Base-by-base conservation (phyloP, 2,329 filamentous ascomycete genomes). In the Orbilia blumenaviensis region DNA sequence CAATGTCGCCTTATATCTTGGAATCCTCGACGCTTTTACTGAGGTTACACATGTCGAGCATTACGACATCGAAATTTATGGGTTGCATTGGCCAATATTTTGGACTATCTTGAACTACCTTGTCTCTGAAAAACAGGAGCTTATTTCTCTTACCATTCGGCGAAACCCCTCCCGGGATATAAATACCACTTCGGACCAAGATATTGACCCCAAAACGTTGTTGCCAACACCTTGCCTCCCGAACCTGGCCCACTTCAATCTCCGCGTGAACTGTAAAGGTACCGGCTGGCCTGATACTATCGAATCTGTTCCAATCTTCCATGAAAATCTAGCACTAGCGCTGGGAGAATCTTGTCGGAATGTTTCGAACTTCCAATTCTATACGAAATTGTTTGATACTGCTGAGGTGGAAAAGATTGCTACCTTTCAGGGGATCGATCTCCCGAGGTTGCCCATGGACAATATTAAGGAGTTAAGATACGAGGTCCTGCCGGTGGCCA, bases 41-140 rank as follows among this genome's bases (percentile, higher is more conserved):
- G 60, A 60, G 9, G 48, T 66, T 18, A 72, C 41, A 34, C 46
- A 23, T 3, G 14, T 72, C 36, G 67, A 72, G 38, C 42, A 72
- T n/a, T 72, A 72, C 38, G 67, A 72, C 25, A 41, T 66, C 5
- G 8, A 23, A 9, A 21, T 71, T 9, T 25, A 36, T 7, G 16
- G 29, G 3, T 29, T 72, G 6, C 18, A 2, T n/a, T 72, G 67
- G 67, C n/a, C 48, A 9, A 29, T 16, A 14, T 72, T 72, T 16
- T 72, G 67, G 67, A 25, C 27, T 2, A 72, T 72, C 25, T n/a
- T 72, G 27, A 60, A 72, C 18, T 21, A 72, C 23, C 23, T 72
- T 3, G 48, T 72, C 7, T 36, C 60, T 2, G 16, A 18, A 18
- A 72, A 72, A 52, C 38, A 6, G 21, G 42, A 58, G 8, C 60